Evolutionary conservation across 371 early-diverging fungal genomes (phyloP), one percentile per base, ranked within the genome.

Genomic region (Mucor sp.): DNA sequence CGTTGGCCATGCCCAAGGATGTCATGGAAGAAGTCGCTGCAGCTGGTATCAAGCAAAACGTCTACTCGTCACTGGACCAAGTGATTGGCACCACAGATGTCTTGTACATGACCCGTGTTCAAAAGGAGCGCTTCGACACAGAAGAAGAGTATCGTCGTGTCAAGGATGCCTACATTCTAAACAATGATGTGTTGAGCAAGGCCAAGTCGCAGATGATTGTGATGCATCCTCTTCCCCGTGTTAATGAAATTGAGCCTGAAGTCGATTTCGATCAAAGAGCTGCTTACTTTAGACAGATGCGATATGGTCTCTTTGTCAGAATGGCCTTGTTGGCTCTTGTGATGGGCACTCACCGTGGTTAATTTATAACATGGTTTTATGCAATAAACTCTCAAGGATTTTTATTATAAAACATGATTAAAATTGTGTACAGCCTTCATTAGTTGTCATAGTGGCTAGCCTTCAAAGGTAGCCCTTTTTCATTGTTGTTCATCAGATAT

Each of bases 241-340:
- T 97, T 28, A 90, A 92, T 35, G 98, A 97, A 81, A 96, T 98
- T 70, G 95, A 94, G 64, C 94, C 93, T 53, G 97, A 97, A 77
- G 97, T 98, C 58, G 99, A 97, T 76, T 94, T 95, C 66, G 98
- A 97, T 72, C 95, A 91, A 75, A 87, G 99, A 43, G 97, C 99
- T 33, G 97, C 96, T 12, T 98, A 98, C 84, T 98, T 98, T 86
- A 85, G 98, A 63, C 98, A 97, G 79, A 97, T 97, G 97, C 87
- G 90, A 55, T 96, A 97, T 79, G 99, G 95, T 69, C 87, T 98
- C 74, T 97, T 92, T 80, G 97, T 97, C 41, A 87, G 99, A 67
- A 97, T 97, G 99, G 98, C 99, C 9, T 82, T 98, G 48, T 79
- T 98, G 66, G 93, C 97, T 48, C 83, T 97, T 48, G 91, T 95